Conservation (phyloP, 129 eudicot genomes). For the Deinandra increscens region DNA sequence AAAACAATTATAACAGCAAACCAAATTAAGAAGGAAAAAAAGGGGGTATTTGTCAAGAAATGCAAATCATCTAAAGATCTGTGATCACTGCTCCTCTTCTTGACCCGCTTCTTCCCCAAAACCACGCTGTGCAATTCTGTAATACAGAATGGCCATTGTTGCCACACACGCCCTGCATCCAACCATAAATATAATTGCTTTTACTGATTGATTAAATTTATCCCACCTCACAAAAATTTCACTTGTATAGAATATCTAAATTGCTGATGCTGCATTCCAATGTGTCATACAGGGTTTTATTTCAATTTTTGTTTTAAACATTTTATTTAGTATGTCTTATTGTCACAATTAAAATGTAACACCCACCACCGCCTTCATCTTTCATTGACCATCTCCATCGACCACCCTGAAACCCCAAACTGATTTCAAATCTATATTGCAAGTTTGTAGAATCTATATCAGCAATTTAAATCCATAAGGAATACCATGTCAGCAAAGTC, state of each 20-base stretch:
- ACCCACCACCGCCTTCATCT: too few relatives aligned
- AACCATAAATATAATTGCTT: neutral
- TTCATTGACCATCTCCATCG: too few relatives aligned
- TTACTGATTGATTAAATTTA: neutral
- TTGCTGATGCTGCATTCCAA: neutral
- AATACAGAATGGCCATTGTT: slow-evolving; percentile 90
- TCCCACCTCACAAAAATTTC: too few relatives aligned
- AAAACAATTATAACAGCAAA: neutral
- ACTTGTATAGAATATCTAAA: neutral
- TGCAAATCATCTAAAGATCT: neutral
- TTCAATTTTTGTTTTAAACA: too few relatives aligned
- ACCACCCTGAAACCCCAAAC: too few relatives aligned
- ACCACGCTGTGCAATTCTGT: slow-evolving; percentile 86
- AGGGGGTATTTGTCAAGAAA: neutral
- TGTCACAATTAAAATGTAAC: too few relatives aligned
- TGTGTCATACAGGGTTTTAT: too few relatives aligned
- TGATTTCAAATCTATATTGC: too few relatives aligned
- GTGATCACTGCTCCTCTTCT: slow-evolving; percentile 56
- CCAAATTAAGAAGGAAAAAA: neutral
- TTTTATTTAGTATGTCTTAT: too few relatives aligned
- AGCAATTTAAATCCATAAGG: too few relatives aligned
- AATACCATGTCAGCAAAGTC: too few relatives aligned
- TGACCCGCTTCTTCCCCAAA: slow-evolving; percentile 64
- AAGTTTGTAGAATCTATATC: too few relatives aligned
- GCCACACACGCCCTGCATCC: slow-evolving; percentile 92